phyloP scores from a whole-genome alignment of 345 rosid genomes.

The Citrus maxima region DNA sequence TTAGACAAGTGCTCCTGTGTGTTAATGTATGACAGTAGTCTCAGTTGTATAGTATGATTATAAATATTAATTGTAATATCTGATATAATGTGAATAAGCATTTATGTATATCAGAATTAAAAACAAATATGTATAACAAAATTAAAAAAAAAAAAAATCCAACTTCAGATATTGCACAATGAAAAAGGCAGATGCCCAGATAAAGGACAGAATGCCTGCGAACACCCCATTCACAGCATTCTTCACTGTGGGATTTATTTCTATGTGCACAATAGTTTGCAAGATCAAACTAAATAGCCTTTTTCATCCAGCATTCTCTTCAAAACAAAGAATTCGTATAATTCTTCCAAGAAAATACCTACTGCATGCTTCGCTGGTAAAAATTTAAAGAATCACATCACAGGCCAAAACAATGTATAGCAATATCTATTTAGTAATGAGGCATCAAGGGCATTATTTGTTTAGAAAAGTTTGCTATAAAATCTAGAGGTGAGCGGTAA shows the following conservation, averaged over 20 bases:
- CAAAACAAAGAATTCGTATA: neutral
- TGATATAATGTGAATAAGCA: accelerated
- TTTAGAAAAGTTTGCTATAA: neutral
- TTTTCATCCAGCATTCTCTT: too few relatives aligned
- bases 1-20: accelerated
- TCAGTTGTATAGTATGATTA: accelerated
- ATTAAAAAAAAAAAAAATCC: neutral
- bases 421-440: neutral
- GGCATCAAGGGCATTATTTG: neutral
- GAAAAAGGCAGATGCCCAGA: neutral
- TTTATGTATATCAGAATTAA: too few relatives aligned
- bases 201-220: neutral
- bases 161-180: neutral
- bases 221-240: neutral
- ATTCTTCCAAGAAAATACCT: neutral
- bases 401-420: neutral
- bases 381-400: neutral
- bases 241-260: neutral
- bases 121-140: too few relatives aligned
- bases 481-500: neutral
- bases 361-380: neutral
- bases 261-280: neutral
- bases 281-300: too few relatives aligned
- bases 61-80: too few relatives aligned
- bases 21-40: accelerated